Percentiles rank a stretch among this genome's conserved stretches.
Evolutionary conservation across 305 asterid genomes (phyloP).

Genomic region (Fraxinus latifolia): DNA sequence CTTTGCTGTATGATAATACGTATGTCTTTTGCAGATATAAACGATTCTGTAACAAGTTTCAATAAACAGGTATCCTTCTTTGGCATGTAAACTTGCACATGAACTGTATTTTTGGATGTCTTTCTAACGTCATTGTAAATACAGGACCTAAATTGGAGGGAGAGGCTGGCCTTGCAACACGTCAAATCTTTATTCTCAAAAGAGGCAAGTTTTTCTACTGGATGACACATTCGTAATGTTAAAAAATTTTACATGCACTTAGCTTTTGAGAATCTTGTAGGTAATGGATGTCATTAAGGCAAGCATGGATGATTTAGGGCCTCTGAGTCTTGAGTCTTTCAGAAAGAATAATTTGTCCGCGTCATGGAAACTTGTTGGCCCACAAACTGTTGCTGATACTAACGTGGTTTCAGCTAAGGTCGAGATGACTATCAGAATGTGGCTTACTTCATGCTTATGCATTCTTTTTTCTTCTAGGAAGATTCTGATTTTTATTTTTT

Average conservation of each 20-base stretch:
- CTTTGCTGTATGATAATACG: background rate
- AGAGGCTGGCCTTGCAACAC: constrained; percentile 67
- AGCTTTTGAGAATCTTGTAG: constrained; percentile 37
- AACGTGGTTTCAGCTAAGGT: constrained; percentile 53
- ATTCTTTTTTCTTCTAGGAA: constrained; percentile 12
- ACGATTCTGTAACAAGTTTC: constrained; percentile 38
- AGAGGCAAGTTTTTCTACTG: constrained; percentile 48
- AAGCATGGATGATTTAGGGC: constrained; percentile 71
- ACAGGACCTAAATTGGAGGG: constrained; percentile 82
- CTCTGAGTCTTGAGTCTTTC: constrained; percentile 64
- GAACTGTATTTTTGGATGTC: constrained; percentile 17
- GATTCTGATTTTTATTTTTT: constrained; percentile 26
- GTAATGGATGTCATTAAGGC: constrained; percentile 72
- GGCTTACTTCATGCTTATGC: constrained; percentile 9
- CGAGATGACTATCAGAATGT: constrained; percentile 25
- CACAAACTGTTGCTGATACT: constrained; percentile 32
- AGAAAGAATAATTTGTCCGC: constrained; percentile 67
- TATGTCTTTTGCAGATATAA: constrained; percentile 46
- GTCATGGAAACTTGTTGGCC: constrained; percentile 67
- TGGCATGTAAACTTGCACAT: constrained; percentile 8
- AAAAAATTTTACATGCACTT: background rate
- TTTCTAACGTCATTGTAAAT: constrained; percentile 19
- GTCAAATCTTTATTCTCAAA: constrained; percentile 67
- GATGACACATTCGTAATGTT: background rate
- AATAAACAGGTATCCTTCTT: constrained; percentile 56